Evolutionary conservation across 108 stramenopile species (phyloP).

Genomic region (Nitzschia putrida): DNA sequence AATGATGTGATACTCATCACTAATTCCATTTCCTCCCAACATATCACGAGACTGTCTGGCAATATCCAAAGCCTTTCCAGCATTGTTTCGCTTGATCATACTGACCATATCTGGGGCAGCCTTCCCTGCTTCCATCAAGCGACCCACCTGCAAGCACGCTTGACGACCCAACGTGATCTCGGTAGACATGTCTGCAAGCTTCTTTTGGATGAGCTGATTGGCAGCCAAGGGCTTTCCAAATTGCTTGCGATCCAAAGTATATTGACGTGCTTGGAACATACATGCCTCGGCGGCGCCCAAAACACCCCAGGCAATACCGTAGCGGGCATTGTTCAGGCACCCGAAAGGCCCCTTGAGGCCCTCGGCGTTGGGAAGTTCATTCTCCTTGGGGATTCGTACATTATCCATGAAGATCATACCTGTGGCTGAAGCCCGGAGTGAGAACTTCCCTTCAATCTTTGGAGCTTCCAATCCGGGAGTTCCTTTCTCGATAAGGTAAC

Average conservation of each 20-base stretch:
- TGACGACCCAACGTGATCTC: constrained; percentile 76
- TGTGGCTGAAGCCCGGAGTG: constrained; percentile 82
- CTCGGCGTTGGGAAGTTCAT: constrained; percentile 53
- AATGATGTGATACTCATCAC: constrained; percentile 96
- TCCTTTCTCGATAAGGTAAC: constrained; percentile 89
- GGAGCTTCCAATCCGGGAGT: constrained; percentile 79
- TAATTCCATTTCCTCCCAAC: constrained; percentile 95
- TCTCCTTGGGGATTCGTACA: constrained; percentile 70
- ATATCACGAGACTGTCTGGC: constrained; percentile 88
- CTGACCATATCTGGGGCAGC: constrained; percentile 89
- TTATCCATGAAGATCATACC: constrained; percentile 95
- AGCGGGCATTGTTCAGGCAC: constrained; percentile 95
- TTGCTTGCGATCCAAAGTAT: constrained; percentile 84
- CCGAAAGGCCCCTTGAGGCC: constrained; percentile 88
- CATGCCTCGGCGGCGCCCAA: constrained; percentile 95
- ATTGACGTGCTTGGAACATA: constrained; percentile 79
- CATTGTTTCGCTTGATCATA: constrained; percentile 92
- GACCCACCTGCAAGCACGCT: constrained; percentile 82
- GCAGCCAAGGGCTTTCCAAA: constrained; percentile 93
- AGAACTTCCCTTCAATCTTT: constrained; percentile 90
- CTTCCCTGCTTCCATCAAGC: constrained; percentile 79
- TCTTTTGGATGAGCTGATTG: constrained; percentile 94
- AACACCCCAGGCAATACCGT: constrained; percentile 93
- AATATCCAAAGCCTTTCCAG: constrained; percentile 90
- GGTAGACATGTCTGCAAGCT: constrained; percentile 92